These are phyloP conservation scores for Solanum paucissectum DNA, from an alignment of 257 asterid genomes.

Conservation along the genomic window DNA sequence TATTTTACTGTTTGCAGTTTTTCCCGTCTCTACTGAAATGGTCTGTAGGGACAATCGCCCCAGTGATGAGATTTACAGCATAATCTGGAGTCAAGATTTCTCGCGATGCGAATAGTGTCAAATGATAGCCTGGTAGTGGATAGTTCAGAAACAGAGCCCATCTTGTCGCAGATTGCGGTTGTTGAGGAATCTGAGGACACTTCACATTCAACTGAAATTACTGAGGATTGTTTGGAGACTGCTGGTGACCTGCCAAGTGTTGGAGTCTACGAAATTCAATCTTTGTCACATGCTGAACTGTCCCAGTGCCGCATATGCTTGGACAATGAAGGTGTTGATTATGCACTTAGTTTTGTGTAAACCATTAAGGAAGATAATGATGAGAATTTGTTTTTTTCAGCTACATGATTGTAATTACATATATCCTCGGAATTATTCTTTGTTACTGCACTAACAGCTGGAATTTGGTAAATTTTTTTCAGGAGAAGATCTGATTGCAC, in stretches of 20 bases:
- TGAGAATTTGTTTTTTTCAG: background rate
- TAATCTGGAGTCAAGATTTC: constrained; percentile 26
- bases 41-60: constrained; percentile 14
- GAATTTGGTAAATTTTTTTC: constrained; percentile 13
- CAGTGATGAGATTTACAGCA: constrained; percentile 23
- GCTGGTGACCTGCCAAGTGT: constrained; percentile 27
- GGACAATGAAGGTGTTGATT: constrained; percentile 65
- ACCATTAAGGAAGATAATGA: background rate
- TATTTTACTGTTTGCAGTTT: constrained; percentile 10
- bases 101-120: constrained; percentile 60
- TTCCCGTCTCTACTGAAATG: constrained; percentile 27
- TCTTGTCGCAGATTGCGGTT: constrained; percentile 41
- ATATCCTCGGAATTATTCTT: background rate
- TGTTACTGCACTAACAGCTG: background rate
- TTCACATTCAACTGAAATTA: constrained; percentile 66
- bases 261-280: constrained; percentile 38
- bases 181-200: constrained; percentile 45
- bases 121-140: constrained; percentile 57
- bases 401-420: background rate
- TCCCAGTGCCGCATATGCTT: constrained; percentile 97
- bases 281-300: constrained; percentile 57
- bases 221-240: constrained; percentile 42
- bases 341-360: background rate
- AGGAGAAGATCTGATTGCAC: constrained; percentile 98
- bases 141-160: constrained; percentile 87